Evolutionary conservation across 768 basidiomycete genomes (phyloP).

Genomic region (Termitomyces sp.): DNA sequence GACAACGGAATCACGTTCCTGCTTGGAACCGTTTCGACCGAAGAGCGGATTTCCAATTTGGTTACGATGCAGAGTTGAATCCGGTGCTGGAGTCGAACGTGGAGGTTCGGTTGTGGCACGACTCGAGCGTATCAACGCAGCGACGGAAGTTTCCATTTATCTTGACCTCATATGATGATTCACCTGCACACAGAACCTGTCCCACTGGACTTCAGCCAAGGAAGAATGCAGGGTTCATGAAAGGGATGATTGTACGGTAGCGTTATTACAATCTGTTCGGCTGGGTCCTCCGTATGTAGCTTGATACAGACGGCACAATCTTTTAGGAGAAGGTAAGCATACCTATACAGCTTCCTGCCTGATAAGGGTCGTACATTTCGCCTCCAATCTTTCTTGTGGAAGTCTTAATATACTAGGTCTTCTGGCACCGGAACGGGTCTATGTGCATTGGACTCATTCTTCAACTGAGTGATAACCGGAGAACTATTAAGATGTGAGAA

Average conservation of each 20-base stretch:
- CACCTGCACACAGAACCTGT: constrained; percentile 97
- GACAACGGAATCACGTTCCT: constrained; percentile 18
- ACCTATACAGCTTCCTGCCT: not conserved
- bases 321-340: constrained; percentile 33
- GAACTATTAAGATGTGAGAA: constrained; percentile 38
- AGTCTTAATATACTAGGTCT: not conserved
- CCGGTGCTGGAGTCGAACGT: constrained; percentile 18
- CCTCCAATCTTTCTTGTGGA: not conserved
- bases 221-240: constrained; percentile 84
- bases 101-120: constrained; percentile 60
- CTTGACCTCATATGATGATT: constrained; percentile 13
- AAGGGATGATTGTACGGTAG: constrained; percentile 91
- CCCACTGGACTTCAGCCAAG: constrained; percentile 90
- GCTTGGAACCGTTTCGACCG: constrained; percentile 12
- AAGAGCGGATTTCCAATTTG: constrained; percentile 3
- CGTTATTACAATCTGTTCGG: constrained; percentile 75
- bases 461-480: constrained; percentile 85
- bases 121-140: constrained; percentile 55
- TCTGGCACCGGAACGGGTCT: constrained; percentile 1
- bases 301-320: constrained; percentile 91
- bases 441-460: constrained; percentile 68
- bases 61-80: constrained; percentile 3
- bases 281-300: constrained; percentile 65
- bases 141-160: constrained; percentile 5
- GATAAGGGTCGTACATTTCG: not conserved